Evolutionary conservation across 2,329 filamentous ascomycete species (phyloP), one percentile per base, ranked within the genome.

Genomic region (Sclerotinia subarctica): DNA sequence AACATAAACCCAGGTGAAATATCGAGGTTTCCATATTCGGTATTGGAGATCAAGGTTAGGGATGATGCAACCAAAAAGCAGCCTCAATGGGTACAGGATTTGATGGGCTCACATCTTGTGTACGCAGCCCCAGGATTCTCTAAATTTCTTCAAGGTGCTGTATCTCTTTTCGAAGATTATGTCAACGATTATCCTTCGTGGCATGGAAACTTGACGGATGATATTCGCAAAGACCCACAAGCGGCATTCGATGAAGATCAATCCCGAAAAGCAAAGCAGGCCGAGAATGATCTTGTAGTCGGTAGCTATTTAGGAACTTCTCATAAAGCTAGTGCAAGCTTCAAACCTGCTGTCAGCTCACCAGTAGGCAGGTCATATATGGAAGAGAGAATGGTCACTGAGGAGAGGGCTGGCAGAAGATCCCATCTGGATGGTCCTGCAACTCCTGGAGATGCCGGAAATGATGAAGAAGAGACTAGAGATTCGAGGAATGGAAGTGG

Each of bases 181-280:
- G 94, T 99, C 78, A 98, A 98, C 80, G 94, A 88, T 71, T 88
- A 98, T 76, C 95, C 95, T 19, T 97, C 98, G 82, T 99, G 95
- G 95, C 86, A 98, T 46, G 90, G 90, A 74, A 91, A 96, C 71
- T 84, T 98, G 54, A 94, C 97, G 77, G 92, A 87, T 44, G 95
- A 99, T 77, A 99, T 99, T 76, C 90, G 94, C 73, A 93, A 92
- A 77, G 94, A 98, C 77, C 95, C 95, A 0, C 91, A 95, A 77
- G 86, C 87, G 71, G 94, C 94, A 0, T 97, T 96, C 77, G 91
- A 96, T 72, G 90, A 95, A 74, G 94, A 98, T 78, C 93, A 97
- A 78, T 89, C 94, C 78, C 88, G 90, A 69, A 89, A 90, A 69
- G 90, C 90, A 35, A 91, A 91, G 77, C 88, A 88, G 56, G 92